A percentile compares a stretch with the other conserved stretches of the same genome.
These are phyloP conservation scores for Malania oleifera DNA, from an alignment of 164 flowering plant species.

Conservation along the genomic window DNA sequence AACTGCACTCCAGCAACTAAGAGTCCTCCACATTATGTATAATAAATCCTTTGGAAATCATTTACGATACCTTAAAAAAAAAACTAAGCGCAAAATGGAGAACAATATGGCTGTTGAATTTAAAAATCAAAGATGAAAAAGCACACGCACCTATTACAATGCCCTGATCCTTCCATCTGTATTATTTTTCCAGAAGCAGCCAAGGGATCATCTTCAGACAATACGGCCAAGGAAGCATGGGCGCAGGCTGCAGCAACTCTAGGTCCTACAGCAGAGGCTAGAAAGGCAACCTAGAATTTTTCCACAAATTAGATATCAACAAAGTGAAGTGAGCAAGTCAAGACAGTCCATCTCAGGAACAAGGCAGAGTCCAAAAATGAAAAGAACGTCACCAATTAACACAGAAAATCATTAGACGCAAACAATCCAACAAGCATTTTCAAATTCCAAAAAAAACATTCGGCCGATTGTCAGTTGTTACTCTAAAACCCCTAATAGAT, in stretches of 20 bases:
- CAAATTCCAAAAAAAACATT: not conserved
- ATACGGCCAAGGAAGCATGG: constrained; percentile 77
- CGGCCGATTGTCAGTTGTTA: not conserved
- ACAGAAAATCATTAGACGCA: not conserved
- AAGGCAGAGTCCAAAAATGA: not conserved
- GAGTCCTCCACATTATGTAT: no score
- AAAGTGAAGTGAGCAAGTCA: not conserved
- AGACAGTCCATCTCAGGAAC: not conserved
- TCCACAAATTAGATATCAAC: constrained; percentile 7
- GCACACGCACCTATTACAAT: constrained; percentile 46
- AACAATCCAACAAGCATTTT: not conserved
- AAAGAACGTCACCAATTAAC: not conserved
- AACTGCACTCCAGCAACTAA: no score
- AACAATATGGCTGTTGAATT: no score
- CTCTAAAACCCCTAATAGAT: no score
- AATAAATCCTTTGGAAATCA: no score
- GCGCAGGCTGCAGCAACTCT: constrained; percentile 99
- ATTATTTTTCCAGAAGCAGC: constrained; percentile 22
- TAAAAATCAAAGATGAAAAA: not conserved
- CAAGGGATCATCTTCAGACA: constrained; percentile 49
- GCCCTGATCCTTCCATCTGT: constrained; percentile 40
- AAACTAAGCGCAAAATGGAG: no score
- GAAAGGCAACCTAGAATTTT: constrained; percentile 77
- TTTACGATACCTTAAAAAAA: no score
- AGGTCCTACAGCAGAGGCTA: constrained; percentile 92